These are phyloP conservation scores for Pilatotrama ljubarskyi DNA, from an alignment of 768 basidiomycete species.

Conservation along the genomic window DNA sequence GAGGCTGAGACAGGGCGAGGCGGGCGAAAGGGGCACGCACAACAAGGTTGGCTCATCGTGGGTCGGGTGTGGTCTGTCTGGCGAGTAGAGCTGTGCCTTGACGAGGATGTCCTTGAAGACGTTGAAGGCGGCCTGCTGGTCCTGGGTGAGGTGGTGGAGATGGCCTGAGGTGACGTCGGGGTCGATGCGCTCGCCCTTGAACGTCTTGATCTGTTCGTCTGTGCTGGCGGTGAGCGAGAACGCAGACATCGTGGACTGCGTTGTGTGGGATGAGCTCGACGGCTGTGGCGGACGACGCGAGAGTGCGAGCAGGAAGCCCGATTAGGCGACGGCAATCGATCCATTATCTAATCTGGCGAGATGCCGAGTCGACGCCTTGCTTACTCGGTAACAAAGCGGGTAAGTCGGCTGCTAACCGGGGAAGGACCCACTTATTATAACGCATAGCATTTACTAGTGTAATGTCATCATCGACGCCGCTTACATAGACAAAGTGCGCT, in stretches of 20 bases:
- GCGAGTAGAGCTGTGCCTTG: constrained; percentile 53
- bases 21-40: constrained; percentile 25
- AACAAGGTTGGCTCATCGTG: constrained; percentile 65
- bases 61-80: constrained; percentile 27
- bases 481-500: no score
- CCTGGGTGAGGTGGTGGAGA: constrained; percentile 50
- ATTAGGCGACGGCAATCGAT: no score
- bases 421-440: no score
- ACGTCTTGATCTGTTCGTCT: constrained; percentile 1
- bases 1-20: neutral
- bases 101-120: constrained; percentile 55
- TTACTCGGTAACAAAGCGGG: neutral
- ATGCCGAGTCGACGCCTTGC: no score
- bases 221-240: neutral
- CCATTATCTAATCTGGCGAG: no score
- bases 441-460: no score
- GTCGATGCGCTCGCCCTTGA: constrained; percentile 11
- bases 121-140: constrained; percentile 49
- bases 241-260: constrained; percentile 7
- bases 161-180: constrained; percentile 46
- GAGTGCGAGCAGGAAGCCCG: neutral
- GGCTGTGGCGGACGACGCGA: neutral
- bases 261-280: neutral
- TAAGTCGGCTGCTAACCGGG: no score
- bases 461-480: no score